Percentiles rank a stretch among this genome's conserved stretches.
Evolutionary conservation across 2,329 filamentous ascomycete species (phyloP).

Genomic region (Zasmidium cellare): DNA sequence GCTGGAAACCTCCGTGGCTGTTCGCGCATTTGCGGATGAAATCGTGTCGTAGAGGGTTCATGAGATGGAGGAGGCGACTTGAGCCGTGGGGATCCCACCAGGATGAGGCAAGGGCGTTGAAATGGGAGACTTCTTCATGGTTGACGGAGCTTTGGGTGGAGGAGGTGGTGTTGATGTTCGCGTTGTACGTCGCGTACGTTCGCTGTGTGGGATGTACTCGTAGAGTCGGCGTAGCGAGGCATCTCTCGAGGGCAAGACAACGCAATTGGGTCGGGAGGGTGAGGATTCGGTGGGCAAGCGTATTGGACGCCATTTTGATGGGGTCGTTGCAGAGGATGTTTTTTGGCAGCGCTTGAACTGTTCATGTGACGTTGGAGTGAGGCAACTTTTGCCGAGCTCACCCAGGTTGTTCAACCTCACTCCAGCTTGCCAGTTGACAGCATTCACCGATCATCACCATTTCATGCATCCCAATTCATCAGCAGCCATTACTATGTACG

Average conservation of each 20-base stretch:
- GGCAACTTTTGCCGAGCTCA: background rate
- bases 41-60: constrained; percentile 95
- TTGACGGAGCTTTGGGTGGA: constrained; percentile 67
- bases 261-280: constrained; percentile 11
- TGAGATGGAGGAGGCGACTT: constrained; percentile 88
- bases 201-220: background rate
- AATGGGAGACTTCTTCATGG: constrained; percentile 86
- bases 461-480: too few relatives aligned
- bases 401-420: background rate
- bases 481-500: too few relatives aligned
- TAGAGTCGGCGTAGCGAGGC: constrained; percentile 1
- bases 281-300: constrained; percentile 6
- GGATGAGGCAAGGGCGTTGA: constrained; percentile 85
- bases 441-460: too few relatives aligned
- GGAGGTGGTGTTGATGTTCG: constrained; percentile 11
- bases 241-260: constrained; percentile 8
- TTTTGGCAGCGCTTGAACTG: background rate
- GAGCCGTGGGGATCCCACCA: constrained; percentile 98
- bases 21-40: constrained; percentile 73
- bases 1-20: constrained; percentile 45
- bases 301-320: constrained; percentile 8
- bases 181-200: constrained; percentile 24
- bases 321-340: background rate
- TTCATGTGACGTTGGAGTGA: background rate
- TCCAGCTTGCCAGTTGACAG: too few relatives aligned